Evolutionary conservation across 2,329 filamentous ascomycete species (phyloP).

Genomic region (Pseudogymnoascus verrucosus): DNA sequence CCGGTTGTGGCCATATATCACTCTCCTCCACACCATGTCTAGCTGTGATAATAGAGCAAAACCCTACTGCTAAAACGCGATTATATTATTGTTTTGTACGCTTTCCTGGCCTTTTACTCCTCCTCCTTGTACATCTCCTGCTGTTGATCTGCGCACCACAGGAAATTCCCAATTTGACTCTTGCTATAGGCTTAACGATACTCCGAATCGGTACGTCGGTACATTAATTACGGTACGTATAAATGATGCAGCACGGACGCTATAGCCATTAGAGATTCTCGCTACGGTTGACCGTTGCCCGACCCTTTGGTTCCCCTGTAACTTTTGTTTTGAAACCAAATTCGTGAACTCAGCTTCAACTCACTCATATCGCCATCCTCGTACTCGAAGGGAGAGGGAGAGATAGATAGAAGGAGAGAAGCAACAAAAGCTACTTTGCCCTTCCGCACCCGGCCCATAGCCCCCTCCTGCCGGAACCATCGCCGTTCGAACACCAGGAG

Average conservation of each 20-base stretch:
- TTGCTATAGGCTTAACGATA: neutral
- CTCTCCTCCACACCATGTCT: neutral
- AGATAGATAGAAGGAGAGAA: neutral
- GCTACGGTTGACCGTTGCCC: constrained; percentile 6
- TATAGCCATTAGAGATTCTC: constrained; percentile 6
- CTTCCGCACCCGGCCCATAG: neutral
- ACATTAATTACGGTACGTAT: neutral
- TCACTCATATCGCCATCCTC: neutral
- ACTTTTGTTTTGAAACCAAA: constrained; percentile 10
- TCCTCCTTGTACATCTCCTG: neutral
- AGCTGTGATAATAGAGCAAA: neutral
- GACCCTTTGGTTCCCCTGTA: constrained; percentile 10
- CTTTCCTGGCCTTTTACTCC: neutral
- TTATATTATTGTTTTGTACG: neutral
- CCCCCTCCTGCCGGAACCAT: neutral
- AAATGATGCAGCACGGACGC: constrained; percentile 1
- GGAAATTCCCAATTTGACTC: neutral
- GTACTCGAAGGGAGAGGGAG: constrained; percentile 6
- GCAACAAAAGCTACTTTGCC: neutral
- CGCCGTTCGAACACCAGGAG: neutral
- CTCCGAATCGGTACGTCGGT: neutral
- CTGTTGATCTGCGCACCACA: neutral
- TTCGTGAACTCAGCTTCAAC: constrained; percentile 1
- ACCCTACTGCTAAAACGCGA: neutral
- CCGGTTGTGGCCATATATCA: neutral